Percentiles rank a stretch among this genome's conserved stretches.
Conservation (phyloP, 1,284 basidiomycete species). For the Pseudozyma sp. region DNA sequence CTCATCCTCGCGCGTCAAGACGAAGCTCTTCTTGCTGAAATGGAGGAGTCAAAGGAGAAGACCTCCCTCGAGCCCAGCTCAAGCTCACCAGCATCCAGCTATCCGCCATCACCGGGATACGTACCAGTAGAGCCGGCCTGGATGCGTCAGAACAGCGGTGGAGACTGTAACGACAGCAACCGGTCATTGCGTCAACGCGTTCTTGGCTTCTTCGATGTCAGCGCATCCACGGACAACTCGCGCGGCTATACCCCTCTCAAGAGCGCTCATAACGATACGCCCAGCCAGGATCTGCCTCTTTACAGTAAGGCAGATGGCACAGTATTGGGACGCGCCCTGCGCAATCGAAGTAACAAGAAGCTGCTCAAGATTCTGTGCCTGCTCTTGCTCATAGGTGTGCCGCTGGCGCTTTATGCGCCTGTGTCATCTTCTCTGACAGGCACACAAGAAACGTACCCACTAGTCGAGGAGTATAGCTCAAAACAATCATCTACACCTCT, state of each 20-base stretch:
- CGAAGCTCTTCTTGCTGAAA: background rate
- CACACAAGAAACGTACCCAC: background rate
- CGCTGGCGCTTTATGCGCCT: conserved; percentile 10
- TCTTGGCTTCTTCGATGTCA: conserved; percentile 7
- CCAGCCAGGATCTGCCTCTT: conserved; percentile 4
- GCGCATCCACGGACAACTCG: background rate
- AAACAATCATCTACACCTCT: background rate
- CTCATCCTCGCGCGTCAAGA: too few species aligned
- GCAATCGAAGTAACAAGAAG: conserved; percentile 8
- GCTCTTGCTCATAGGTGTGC: conserved; percentile 11
- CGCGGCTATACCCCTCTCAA: conserved; percentile 10
- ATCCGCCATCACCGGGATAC: conserved; percentile 20
- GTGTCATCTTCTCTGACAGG: background rate
- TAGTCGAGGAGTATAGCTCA: background rate
- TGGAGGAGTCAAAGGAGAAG: conserved; percentile 3
- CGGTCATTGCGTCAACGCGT: conserved; percentile 16
- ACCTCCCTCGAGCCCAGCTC: background rate
- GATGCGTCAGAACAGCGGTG: background rate
- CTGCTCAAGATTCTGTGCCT: conserved; percentile 18
- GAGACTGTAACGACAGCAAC: background rate
- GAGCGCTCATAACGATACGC: background rate
- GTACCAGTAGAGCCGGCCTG: conserved; percentile 13
- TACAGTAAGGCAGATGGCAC: background rate
- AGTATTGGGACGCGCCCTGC: conserved; percentile 3
- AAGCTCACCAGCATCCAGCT: conserved; percentile 10